Base-by-base conservation (phyloP, 106 monocot genomes). In the Narthecium ossifragum region DNA sequence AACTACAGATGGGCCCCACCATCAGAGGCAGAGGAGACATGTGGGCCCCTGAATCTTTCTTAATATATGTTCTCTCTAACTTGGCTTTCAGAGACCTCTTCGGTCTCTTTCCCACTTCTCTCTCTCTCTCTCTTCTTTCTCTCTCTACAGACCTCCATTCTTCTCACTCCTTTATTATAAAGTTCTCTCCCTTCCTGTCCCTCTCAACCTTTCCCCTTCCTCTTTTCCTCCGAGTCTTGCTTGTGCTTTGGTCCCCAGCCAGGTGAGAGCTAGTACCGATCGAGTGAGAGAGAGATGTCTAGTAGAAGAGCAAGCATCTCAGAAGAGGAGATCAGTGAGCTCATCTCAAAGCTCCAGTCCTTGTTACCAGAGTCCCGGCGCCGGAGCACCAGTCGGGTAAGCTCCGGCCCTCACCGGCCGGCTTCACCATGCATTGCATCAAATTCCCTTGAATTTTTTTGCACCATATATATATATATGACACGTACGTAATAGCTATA, bases 291-390 rank as follows among this genome's bases (percentile, higher is more conserved):
- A 52, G n/a, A 51, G 2, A 61, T 70, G 73, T 66, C 73, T 21
- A 58, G 64, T 31, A 54, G 64, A 23, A 26, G 64, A 34, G 21
- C 32, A n/a, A 48, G 64, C 29, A 75, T 75, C 53, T 62, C 46
- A 0, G 74, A 75, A 3, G 74, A 75, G 5, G 74, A 75, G 74
- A 68, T 68, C 61, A 57, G 49, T 32, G 74, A 75, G 55, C 67
- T 75, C 55, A 50, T 75, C 45, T 61, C 66, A 34, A 75, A 75
- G 74, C 62, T 75, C 26, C 67, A 75, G 18, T 55, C 68, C 13
- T 61, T 75, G 2, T 62, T 75, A 2, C 74, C 74, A 13, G 74
- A 75, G 67, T 26, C 67, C 11, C 67, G 74, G 22, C 67, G 74
- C 25, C 32, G 37, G 32, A 68, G 25, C 68, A 12, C 65, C 26